Conservation (phyloP, 768 basidiomycete genomes). For the Xerocomus potaroensis region DNA sequence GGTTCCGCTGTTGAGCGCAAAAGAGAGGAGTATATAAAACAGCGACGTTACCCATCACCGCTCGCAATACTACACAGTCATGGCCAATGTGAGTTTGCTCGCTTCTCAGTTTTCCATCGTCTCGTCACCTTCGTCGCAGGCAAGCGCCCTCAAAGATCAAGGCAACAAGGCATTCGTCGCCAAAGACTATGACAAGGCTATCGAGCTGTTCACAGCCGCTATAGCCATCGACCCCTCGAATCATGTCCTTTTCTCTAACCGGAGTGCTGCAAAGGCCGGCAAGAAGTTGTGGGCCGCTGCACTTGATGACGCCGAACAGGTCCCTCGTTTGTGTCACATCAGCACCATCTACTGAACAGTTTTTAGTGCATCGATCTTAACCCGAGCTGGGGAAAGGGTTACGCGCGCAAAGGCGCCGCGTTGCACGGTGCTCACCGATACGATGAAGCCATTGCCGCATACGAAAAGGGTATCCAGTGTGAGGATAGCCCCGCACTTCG, state of each 20-base stretch:
- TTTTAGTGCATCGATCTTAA: constrained; percentile 73
- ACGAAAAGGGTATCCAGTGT: constrained; percentile 74
- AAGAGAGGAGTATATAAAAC: constrained; percentile 21
- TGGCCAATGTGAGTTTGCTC: constrained; percentile 34
- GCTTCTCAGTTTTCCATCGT: background rate
- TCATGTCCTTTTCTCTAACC: constrained; percentile 88
- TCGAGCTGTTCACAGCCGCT: constrained; percentile 77
- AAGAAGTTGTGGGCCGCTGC: constrained; percentile 75
- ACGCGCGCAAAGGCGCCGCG: constrained; percentile 89
- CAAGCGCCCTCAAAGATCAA: constrained; percentile 74
- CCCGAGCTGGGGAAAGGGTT: constrained; percentile 85
- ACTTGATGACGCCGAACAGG: constrained; percentile 87
- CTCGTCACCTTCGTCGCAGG: constrained; percentile 33
- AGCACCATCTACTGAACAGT: constrained; percentile 3
- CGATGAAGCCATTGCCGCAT: constrained; percentile 80
- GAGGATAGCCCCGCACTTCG: constrained; percentile 80
- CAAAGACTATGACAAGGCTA: constrained; percentile 87
- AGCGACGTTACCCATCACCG: background rate
- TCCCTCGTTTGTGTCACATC: constrained; percentile 26
- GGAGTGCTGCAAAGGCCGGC: constrained; percentile 87
- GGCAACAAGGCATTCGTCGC: constrained; percentile 96
- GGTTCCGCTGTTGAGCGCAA: constrained; percentile 15
- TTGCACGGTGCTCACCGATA: constrained; percentile 77
- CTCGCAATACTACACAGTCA: constrained; percentile 6
- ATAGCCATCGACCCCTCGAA: constrained; percentile 80